Evolutionary conservation across 345 rosid species (phyloP).

Genomic region (Xanthoceras sorbifolium): DNA sequence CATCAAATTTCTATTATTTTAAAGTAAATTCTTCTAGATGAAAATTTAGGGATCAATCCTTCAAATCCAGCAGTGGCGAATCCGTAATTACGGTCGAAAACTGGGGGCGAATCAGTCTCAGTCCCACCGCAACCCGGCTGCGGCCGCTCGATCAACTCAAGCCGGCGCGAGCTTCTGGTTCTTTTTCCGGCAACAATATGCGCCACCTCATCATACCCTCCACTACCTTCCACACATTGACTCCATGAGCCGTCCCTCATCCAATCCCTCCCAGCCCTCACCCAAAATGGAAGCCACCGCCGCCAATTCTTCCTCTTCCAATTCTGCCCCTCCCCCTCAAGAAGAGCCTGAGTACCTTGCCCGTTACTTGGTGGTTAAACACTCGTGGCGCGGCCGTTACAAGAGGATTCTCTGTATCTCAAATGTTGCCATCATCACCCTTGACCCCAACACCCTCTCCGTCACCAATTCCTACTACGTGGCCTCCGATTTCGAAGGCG

Average conservation of each 20-base stretch:
- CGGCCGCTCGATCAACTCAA: slow-evolving; percentile 28
- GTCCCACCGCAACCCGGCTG: slow-evolving; percentile 66
- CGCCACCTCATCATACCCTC: slow-evolving; percentile 61
- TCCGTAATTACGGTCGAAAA: slow-evolving; percentile 40
- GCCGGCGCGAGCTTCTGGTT: slow-evolving; percentile 74
- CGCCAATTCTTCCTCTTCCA: slow-evolving; percentile 28
- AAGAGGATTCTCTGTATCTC: slow-evolving; percentile 89
- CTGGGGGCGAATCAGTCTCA: slow-evolving; percentile 99
- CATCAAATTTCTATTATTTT: not conserved
- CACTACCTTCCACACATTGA: slow-evolving; percentile 58
- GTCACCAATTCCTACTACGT: slow-evolving; percentile 82
- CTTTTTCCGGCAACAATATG: slow-evolving; percentile 63
- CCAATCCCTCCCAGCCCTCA: slow-evolving; percentile 31
- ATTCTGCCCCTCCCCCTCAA: slow-evolving; percentile 25
- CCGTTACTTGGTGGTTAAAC: slow-evolving; percentile 81
- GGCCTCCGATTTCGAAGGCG: slow-evolving; percentile 72
- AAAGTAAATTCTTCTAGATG: not conserved
- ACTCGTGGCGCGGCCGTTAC: slow-evolving; percentile 98
- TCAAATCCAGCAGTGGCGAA: slow-evolving; percentile 32
- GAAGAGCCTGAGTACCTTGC: slow-evolving; percentile 97
- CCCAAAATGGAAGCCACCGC: slow-evolving; percentile 52
- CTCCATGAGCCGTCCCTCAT: slow-evolving; percentile 37
- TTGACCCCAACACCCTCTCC: slow-evolving; percentile 75
- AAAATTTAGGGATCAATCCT: slow-evolving; percentile 17
- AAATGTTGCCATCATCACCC: slow-evolving; percentile 60